Base-by-base conservation (phyloP, 306 rosid species). In the Parietaria judaica region DNA sequence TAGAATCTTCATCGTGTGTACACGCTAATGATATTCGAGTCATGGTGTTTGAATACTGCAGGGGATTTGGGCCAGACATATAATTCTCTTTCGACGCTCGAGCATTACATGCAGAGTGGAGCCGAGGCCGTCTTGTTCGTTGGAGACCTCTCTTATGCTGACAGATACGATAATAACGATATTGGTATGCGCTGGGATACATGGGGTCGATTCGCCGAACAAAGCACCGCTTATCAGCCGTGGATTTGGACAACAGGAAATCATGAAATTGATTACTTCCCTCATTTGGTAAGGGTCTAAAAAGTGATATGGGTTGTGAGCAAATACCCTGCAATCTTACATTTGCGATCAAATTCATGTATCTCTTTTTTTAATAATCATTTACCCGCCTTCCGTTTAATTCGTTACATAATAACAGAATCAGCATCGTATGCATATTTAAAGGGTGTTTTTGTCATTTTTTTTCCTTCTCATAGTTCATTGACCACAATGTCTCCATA, bases 21-120 rank as follows among this genome's bases (percentile, higher is more conserved):
- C 52, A 17, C 53, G 5, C 9, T 41, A 41, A 41, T 5, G 45
- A 41, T 41, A 41, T 41, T 41, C 9, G 7, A 8, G 45, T 41
- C 9, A 41, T 68, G 34, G n/a, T 47, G 54, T 61, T 31, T 66
- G 36, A 36, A 56, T 68, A 59, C 73, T 75, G 71, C 72, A 92
- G 98, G 99, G 71, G 99, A 94, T 83, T 58, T 94, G 94, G 99
- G 99, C 50, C 99, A 88, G 79, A 94, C 99, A 10, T 86, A 74
- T 67, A 94, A 94, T 78, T 94, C 99, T 58, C 86, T 86, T 60
- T 86, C 97, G 56, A 94, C 99, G 59, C 90, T 94, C 69, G 79
- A 94, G 56, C 99, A 88, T 71, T 88, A 84, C 72, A 78, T 86
- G 69, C 72, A 82, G 75, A 94, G 95, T 80, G 87, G 81, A 74